These are phyloP conservation scores for Tympanopsis confertula DNA, from an alignment of 2,329 filamentous ascomycete genomes.

Conservation along the genomic window DNA sequence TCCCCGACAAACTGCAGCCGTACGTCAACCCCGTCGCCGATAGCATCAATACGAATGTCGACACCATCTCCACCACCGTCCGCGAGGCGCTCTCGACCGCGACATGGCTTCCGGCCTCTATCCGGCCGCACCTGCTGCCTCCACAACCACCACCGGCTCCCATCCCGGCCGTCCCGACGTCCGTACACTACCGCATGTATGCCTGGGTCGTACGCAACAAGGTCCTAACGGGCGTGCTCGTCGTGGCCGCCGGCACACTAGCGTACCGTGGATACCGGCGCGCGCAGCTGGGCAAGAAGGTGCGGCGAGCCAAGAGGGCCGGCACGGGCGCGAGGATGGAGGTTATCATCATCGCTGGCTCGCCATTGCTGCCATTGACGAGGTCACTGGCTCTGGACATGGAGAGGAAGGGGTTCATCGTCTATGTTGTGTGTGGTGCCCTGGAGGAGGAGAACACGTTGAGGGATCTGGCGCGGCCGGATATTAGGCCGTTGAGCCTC, in stretches of 20 bases:
- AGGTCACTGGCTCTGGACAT: conserved; percentile 75
- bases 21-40: conserved; percentile 67
- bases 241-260: conserved; percentile 60
- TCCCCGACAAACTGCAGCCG: conserved; percentile 53
- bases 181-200: conserved; percentile 40
- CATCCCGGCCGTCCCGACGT: conserved; percentile 18
- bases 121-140: conserved; percentile 46
- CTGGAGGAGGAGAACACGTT: conserved; percentile 74
- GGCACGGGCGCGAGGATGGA: conserved; percentile 77
- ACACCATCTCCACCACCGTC: conserved; percentile 59
- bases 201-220: conserved; percentile 66
- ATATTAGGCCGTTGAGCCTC: conserved; percentile 71
- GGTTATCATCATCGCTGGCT: conserved; percentile 80
- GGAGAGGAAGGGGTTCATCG: conserved; percentile 82
- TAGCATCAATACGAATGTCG: conserved; percentile 70
- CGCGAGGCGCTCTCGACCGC: conserved; percentile 57
- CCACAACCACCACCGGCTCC: conserved; percentile 22
- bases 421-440: conserved; percentile 81
- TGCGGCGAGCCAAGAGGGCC: conserved; percentile 66
- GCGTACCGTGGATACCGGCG: conserved; percentile 37
- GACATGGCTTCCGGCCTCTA: conserved; percentile 61
- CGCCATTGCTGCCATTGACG: conserved; percentile 71
- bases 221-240: conserved; percentile 57
- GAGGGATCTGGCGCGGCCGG: conserved; percentile 62
- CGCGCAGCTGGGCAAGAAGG: conserved; percentile 48